These are phyloP conservation scores for Dipteronia dyeriana DNA, from an alignment of 345 rosid genomes.

Conservation along the genomic window DNA sequence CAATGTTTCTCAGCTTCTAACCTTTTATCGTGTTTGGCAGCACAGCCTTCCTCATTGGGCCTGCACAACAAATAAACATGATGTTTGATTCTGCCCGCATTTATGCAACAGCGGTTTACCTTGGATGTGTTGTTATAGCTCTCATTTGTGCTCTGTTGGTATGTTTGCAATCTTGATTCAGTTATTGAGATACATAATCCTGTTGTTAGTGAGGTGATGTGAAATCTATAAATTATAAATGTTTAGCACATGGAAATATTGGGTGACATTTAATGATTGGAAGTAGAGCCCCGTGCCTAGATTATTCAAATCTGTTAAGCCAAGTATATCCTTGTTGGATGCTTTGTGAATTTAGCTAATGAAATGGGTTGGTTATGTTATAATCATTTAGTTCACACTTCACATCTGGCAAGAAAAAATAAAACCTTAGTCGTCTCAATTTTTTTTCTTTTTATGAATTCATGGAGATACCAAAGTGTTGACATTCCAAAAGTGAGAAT, in stretches of 20 bases:
- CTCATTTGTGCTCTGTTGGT: slow-evolving; percentile 91
- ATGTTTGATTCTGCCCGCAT: slow-evolving; percentile 81
- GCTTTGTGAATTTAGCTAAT: not conserved
- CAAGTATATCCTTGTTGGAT: not conserved
- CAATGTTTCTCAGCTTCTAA: slow-evolving; percentile 25
- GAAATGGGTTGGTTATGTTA: not conserved
- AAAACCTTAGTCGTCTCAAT: not conserved
- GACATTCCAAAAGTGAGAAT: not conserved
- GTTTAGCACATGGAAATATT: not conserved
- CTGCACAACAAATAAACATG: slow-evolving; percentile 72
- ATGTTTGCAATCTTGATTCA: slow-evolving; percentile 27
- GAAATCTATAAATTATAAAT: not conserved
- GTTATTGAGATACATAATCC: not conserved
- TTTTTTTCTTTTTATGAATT: not conserved
- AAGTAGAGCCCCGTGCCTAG: not conserved
- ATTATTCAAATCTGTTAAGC: not conserved
- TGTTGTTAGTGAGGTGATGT: not conserved
- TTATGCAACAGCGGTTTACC: slow-evolving; percentile 73
- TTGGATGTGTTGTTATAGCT: slow-evolving; percentile 69
- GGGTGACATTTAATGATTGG: not conserved
- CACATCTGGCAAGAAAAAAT: not conserved
- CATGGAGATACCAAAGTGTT: not conserved
- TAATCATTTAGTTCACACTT: not conserved
- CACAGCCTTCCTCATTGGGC: slow-evolving; percentile 94
- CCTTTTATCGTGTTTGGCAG: slow-evolving; percentile 58